Conservation (phyloP, 179 eudicot species). For the Patellifolia procumbens region DNA sequence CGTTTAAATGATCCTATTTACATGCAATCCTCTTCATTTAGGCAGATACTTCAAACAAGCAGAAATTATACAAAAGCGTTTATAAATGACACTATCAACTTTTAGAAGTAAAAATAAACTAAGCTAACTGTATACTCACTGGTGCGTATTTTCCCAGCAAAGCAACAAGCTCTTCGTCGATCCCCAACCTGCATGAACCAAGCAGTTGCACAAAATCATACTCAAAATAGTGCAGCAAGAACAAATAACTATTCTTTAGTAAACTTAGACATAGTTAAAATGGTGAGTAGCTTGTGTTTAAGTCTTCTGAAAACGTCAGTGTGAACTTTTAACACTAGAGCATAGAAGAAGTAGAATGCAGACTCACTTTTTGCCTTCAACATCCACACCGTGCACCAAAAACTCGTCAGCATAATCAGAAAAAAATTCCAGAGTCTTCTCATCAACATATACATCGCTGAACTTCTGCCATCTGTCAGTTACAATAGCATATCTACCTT, state of each 20-base stretch:
- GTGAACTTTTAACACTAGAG: slow-evolving; percentile 8
- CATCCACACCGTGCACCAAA: slow-evolving; percentile 97
- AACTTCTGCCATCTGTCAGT: slow-evolving; percentile 99
- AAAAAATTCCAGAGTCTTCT: slow-evolving; percentile 64
- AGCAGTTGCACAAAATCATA: slow-evolving; percentile 2
- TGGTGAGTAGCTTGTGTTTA: slow-evolving; percentile 9
- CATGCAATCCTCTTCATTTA: too few species aligned
- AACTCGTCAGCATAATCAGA: slow-evolving; percentile 85
- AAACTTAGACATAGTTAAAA: neutral
- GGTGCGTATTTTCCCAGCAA: slow-evolving; percentile 79
- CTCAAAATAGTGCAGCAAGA: neutral
- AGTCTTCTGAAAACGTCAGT: slow-evolving; percentile 1
- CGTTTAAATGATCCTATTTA: too few species aligned
- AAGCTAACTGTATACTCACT: slow-evolving; percentile 42
- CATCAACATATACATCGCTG: slow-evolving; percentile 71
- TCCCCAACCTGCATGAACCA: slow-evolving; percentile 80
- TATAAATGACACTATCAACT: neutral
- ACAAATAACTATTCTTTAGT: neutral
- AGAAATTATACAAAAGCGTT: neutral
- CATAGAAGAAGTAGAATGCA: slow-evolving; percentile 10
- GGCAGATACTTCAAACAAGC: neutral
- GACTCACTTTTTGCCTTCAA: slow-evolving; percentile 94
- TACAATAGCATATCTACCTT: slow-evolving; percentile 79
- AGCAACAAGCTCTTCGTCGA: slow-evolving; percentile 94
- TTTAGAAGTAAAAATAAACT: slow-evolving; percentile 1